Conservation (phyloP, 2,329 filamentous ascomycete genomes). For the Fusarium sterilihyphosum region DNA sequence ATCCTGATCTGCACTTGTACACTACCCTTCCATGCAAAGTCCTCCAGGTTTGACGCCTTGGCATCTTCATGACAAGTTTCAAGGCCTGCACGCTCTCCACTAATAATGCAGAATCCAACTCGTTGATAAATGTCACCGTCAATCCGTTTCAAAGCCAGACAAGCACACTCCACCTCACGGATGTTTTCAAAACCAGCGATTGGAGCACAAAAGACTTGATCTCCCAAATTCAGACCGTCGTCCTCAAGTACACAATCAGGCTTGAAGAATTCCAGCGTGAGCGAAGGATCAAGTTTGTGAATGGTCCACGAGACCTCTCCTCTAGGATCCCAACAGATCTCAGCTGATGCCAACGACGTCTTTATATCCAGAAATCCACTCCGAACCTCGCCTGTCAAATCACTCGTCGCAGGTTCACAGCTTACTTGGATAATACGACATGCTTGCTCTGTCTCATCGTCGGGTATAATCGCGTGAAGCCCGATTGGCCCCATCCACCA, state of each 20-base stretch:
- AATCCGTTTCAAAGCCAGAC: not conserved
- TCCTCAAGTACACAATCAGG: not conserved
- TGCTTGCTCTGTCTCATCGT: not conserved
- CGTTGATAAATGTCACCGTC: not conserved
- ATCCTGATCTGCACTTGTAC: not conserved
- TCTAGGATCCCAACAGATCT: not conserved
- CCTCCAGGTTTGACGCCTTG: fast-evolving
- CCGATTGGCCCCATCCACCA: not conserved
- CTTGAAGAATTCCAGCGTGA: not conserved
- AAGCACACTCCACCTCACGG: not conserved
- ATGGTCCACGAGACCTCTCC: not conserved
- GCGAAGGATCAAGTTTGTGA: not conserved
- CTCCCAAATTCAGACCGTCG: not conserved
- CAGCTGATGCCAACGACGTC: not conserved
- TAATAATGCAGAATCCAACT: not conserved
- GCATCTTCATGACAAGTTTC: fast-evolving
- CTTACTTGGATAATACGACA: not conserved
- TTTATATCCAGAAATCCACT: not conserved
- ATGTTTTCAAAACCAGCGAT: fast-evolving
- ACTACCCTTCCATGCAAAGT: not conserved
- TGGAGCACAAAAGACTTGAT: not conserved
- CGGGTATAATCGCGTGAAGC: not conserved
- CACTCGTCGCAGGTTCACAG: not conserved
- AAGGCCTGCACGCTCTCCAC: fast-evolving
- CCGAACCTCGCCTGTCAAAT: not conserved